A percentile compares a stretch with the other conserved stretches of the same genome.
These are phyloP conservation scores for Brasilioporus rufonigricans DNA, from an alignment of 768 basidiomycete species.

Conservation along the genomic window DNA sequence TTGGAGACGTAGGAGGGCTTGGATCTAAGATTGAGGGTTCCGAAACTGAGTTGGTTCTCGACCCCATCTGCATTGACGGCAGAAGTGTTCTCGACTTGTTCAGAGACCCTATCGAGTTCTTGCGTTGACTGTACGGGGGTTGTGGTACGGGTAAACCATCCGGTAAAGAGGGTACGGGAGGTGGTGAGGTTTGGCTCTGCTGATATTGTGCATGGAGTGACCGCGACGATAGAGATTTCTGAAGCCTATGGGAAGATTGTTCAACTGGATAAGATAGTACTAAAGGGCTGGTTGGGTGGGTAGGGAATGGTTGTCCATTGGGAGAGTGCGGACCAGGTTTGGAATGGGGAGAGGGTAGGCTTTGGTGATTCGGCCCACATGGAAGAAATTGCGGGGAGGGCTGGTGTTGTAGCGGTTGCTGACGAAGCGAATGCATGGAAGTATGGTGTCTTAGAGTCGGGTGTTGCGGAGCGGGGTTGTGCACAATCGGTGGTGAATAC, in stretches of 20 bases:
- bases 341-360: conserved; percentile 15
- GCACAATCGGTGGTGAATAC: conserved; percentile 15
- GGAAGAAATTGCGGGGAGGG: conserved; percentile 13
- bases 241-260: conserved; percentile 35
- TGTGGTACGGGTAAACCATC: conserved; percentile 33
- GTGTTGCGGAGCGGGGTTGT: conserved; percentile 8
- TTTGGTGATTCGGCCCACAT: conserved; percentile 13
- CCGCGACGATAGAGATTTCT: conserved; percentile 56
- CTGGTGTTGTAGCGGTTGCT: conserved; percentile 25
- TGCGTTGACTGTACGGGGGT: conserved; percentile 19
- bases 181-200: conserved; percentile 32
- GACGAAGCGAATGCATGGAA: conserved; percentile 29
- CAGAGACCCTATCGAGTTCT: conserved; percentile 16
- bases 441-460: conserved; percentile 19
- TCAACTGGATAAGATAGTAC: conserved; percentile 43
- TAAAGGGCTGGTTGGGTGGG: conserved; percentile 13
- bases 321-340: conserved; percentile 12
- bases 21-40: conserved; percentile 60
- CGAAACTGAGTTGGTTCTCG: conserved; percentile 49
- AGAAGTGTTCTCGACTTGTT: conserved; percentile 49
- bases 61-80: conserved; percentile 59
- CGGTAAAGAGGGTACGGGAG: conserved; percentile 40
- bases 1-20: conserved; percentile 84
- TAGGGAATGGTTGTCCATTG: conserved; percentile 9
- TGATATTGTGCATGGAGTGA: conserved; percentile 58